A percentile compares a stretch with the other conserved stretches of the same genome.
Conservation (phyloP, 257 asterid genomes). For the Gentiana macrophylla region DNA sequence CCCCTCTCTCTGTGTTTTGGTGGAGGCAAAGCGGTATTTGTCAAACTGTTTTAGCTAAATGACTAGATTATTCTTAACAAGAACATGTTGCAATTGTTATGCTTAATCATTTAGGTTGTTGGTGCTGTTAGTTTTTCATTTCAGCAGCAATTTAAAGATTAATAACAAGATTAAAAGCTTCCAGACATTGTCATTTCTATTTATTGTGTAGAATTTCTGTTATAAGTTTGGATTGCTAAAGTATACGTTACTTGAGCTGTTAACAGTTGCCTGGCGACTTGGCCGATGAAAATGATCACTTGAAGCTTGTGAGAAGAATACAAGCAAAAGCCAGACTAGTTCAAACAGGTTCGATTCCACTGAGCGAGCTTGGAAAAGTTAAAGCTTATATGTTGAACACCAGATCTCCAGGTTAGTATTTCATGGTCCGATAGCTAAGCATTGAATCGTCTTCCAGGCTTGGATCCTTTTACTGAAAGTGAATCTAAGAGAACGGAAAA, state of each 20-base stretch:
- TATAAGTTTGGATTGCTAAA: neutral
- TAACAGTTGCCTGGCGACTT: slow-evolving; percentile 17
- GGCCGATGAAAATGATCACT: slow-evolving; percentile 15
- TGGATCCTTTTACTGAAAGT: too few relatives aligned
- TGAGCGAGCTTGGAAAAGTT: slow-evolving; percentile 56
- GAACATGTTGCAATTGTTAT: neutral
- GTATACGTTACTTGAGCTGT: neutral
- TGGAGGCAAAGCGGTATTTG: neutral
- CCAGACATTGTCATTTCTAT: too few relatives aligned
- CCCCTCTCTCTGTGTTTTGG: neutral
- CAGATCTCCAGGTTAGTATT: slow-evolving; percentile 54
- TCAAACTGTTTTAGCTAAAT: neutral
- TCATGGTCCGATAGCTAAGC: neutral
- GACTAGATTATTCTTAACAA: neutral
- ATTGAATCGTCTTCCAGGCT: too few relatives aligned
- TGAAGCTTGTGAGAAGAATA: slow-evolving; percentile 35
- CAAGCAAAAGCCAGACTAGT: slow-evolving; percentile 72
- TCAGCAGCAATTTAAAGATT: too few relatives aligned
- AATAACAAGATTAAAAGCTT: too few relatives aligned
- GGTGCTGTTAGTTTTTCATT: neutral
- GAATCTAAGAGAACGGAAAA: neutral
- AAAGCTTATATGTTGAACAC: slow-evolving; percentile 48
- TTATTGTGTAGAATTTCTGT: neutral
- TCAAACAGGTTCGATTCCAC: slow-evolving; percentile 50
- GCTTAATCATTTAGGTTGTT: too few relatives aligned